Conservation (phyloP, 352 stramenopile genomes). For the Plasmopara muralis region DNA sequence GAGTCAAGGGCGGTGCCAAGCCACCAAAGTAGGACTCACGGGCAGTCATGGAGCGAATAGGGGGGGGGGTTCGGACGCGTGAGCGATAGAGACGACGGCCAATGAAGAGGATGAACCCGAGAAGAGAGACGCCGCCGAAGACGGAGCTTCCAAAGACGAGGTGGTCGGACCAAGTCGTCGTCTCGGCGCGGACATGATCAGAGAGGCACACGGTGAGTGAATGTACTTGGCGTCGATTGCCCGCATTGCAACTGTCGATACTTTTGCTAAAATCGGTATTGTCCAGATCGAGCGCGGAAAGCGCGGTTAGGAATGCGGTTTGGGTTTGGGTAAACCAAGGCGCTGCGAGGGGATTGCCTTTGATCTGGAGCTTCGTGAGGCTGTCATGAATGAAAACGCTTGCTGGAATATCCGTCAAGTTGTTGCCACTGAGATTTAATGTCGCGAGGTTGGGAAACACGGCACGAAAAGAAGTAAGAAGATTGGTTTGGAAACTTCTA, state of each 20-base stretch:
- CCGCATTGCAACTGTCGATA: conserved; percentile 17
- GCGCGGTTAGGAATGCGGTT: conserved; percentile 21
- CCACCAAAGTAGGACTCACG: conserved; percentile 32
- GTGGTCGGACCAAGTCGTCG: conserved; percentile 17
- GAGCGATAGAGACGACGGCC: conserved; percentile 19
- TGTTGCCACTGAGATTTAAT: conserved; percentile 50
- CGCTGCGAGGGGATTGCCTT: conserved; percentile 32
- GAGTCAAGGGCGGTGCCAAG: conserved; percentile 26
- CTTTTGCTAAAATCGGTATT: conserved; percentile 28
- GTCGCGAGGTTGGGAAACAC: conserved; percentile 50
- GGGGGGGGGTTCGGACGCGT: conserved; percentile 5
- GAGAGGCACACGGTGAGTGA: conserved; percentile 25
- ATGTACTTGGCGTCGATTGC: conserved; percentile 21
- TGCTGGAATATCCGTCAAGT: conserved; percentile 39
- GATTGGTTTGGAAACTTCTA: conserved; percentile 48
- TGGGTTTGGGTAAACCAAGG: conserved; percentile 39
- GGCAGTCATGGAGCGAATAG: conserved; percentile 9
- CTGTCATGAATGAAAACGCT: conserved; percentile 42
- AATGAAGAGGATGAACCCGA: conserved; percentile 18
- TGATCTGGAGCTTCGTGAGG: conserved; percentile 37
- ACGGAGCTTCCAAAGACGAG: conserved; percentile 27
- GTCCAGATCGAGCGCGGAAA: conserved; percentile 30
- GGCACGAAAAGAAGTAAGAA: conserved; percentile 37
- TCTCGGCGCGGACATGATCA: conserved; percentile 12
- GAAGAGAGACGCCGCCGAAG: conserved; percentile 29